Percentiles rank a stretch among this genome's conserved stretches.
Evolutionary conservation across 2,329 filamentous ascomycete species (phyloP).

Genomic region (Furcasterigmium furcatum): DNA sequence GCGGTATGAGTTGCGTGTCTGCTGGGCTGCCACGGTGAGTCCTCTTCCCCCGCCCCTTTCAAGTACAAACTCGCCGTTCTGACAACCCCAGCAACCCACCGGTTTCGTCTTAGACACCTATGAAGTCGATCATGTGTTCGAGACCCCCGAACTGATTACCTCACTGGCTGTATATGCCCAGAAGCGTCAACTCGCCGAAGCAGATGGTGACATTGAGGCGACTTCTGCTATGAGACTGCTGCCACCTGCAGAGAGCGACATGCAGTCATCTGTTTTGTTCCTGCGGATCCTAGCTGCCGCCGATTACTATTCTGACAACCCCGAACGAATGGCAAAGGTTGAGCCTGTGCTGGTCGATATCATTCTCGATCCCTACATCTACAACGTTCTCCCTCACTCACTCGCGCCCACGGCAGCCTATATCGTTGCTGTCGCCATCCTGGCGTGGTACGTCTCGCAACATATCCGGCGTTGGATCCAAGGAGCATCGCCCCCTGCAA

Average conservation of each 20-base stretch:
- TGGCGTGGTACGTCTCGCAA: slow-evolving; percentile 40
- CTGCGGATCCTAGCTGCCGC: slow-evolving; percentile 74
- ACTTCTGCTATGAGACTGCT: neutral
- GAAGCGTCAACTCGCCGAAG: slow-evolving; percentile 33
- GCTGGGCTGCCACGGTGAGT: slow-evolving; percentile 88
- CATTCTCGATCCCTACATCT: slow-evolving; percentile 82
- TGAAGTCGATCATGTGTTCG: slow-evolving; percentile 57
- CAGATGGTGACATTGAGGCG: slow-evolving; percentile 11
- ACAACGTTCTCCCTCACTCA: slow-evolving; percentile 77
- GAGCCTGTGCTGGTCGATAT: slow-evolving; percentile 74
- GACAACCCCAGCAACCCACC: slow-evolving; percentile 86
- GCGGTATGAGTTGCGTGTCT: slow-evolving; percentile 87
- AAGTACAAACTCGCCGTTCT: too few relatives aligned
- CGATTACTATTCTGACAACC: slow-evolving; percentile 78
- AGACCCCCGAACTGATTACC: slow-evolving; percentile 58
- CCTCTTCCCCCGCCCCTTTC: slow-evolving; percentile 89
- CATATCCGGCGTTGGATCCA: slow-evolving; percentile 27
- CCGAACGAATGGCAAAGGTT: slow-evolving; percentile 69
- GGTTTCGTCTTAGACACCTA: slow-evolving; percentile 68
- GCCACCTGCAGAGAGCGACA: neutral
- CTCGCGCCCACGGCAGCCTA: slow-evolving; percentile 70
- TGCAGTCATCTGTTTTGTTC: slow-evolving; percentile 55
- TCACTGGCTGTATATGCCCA: slow-evolving; percentile 63
- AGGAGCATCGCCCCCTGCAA: slow-evolving; percentile 17
- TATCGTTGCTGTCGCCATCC: slow-evolving; percentile 57